Percentiles rank a stretch among this genome's conserved stretches.
Conservation (phyloP, 768 basidiomycete species). For the Suillus variegatus region DNA sequence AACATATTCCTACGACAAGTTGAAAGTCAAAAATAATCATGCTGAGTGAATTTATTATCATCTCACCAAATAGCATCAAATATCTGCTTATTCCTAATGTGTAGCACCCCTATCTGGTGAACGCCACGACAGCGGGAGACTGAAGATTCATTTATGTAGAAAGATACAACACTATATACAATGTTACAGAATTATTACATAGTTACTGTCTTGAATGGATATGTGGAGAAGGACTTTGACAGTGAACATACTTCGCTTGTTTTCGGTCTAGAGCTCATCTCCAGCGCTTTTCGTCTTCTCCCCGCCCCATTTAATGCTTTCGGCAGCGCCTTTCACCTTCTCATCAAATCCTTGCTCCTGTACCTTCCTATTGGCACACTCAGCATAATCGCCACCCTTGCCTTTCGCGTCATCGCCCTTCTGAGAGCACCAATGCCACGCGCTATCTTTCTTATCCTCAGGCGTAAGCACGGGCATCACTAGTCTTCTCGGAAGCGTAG, state of each 20-base stretch:
- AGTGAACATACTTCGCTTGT: neutral
- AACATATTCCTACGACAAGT: neutral
- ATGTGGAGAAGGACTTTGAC: neutral
- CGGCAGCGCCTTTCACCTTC: slow-evolving; percentile 22
- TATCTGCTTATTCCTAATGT: neutral
- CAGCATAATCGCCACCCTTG: slow-evolving; percentile 28
- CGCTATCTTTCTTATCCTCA: slow-evolving; percentile 3
- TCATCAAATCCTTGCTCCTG: slow-evolving; percentile 24
- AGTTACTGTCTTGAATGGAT: neutral
- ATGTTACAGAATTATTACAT: neutral
- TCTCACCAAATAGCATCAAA: slow-evolving; percentile 1
- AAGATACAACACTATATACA: no score
- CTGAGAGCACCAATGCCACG: slow-evolving; percentile 19
- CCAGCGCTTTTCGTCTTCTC: slow-evolving; percentile 29
- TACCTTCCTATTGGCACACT: slow-evolving; percentile 23
- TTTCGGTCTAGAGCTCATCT: slow-evolving; percentile 36
- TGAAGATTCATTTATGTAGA: no score
- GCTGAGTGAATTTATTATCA: neutral
- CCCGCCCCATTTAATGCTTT: slow-evolving; percentile 24
- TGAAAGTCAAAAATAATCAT: neutral
- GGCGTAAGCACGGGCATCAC: slow-evolving; percentile 8
- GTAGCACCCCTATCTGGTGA: neutral
- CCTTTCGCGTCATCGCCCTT: slow-evolving; percentile 27
- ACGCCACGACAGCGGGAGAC: no score
- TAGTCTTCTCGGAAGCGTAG: slow-evolving; percentile 29